A percentile compares a stretch with the other conserved stretches of the same genome.
Conservation (phyloP, 495 filamentous ascomycete genomes). For the Oleoguttula mirabilis region DNA sequence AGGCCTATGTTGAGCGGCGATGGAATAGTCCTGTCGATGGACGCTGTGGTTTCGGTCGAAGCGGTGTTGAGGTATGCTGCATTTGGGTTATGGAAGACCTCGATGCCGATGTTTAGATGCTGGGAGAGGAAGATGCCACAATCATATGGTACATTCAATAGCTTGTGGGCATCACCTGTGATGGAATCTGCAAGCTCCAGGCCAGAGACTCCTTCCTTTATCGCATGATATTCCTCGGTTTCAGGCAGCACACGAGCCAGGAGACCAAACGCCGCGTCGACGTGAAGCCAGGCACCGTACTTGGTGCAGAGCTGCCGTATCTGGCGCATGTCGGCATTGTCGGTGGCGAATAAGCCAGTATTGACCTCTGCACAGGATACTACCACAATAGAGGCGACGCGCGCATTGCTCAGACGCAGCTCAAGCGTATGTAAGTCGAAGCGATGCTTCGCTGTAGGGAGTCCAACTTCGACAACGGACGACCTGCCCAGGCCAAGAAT, state of each 20-base stretch:
- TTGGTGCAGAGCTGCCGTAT: constrained; percentile 59
- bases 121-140: constrained; percentile 79
- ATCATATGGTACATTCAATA: constrained; percentile 94
- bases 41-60: constrained; percentile 17
- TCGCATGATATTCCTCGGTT: constrained; percentile 44
- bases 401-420: constrained; percentile 38
- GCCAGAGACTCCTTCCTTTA: constrained; percentile 46
- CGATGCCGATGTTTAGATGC: constrained; percentile 40
- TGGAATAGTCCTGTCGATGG: constrained; percentile 36
- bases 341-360: constrained; percentile 69
- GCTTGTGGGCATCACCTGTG: constrained; percentile 74
- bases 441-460: constrained; percentile 43
- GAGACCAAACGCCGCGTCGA: constrained; percentile 85
- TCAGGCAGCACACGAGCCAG: constrained; percentile 49
- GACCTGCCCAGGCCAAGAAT: constrained; percentile 66
- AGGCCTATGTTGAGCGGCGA: constrained; percentile 81
- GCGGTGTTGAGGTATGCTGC: constrained; percentile 62
- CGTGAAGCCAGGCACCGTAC: constrained; percentile 78
- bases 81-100: constrained; percentile 73
- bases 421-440: constrained; percentile 54
- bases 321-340: constrained; percentile 45
- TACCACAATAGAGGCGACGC: constrained; percentile 58
- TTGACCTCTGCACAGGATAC: constrained; percentile 85
- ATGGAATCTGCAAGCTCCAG: constrained; percentile 83
- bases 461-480: constrained; percentile 48